These are phyloP conservation scores for Fusarium subtropicale DNA, from an alignment of 2,329 filamentous ascomycete genomes.

Conservation along the genomic window DNA sequence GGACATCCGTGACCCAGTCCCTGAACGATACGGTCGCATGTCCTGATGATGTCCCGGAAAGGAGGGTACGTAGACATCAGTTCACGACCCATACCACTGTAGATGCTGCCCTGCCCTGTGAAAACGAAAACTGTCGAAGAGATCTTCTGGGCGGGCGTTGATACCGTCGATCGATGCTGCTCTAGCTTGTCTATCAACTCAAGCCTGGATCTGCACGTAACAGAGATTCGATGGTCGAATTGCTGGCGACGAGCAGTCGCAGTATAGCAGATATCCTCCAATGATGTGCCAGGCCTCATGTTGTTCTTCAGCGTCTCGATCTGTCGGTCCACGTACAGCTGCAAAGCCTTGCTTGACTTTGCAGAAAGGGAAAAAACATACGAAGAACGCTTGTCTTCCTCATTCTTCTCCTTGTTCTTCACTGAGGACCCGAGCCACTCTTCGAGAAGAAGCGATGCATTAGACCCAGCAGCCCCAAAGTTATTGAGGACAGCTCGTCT, in stretches of 20 bases:
- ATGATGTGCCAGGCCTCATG: not conserved
- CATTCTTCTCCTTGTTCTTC: not conserved
- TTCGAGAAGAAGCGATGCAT: constrained; percentile 5
- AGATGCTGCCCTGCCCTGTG: not conserved
- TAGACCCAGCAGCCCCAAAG: constrained; percentile 7
- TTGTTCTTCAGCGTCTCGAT: not conserved
- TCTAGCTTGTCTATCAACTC: not conserved
- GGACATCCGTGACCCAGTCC: not conserved
- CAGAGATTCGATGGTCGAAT: not conserved
- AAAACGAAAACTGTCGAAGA: not conserved
- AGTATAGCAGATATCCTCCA: constrained; percentile 4
- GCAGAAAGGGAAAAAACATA: not conserved
- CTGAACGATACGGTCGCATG: not conserved
- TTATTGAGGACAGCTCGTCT: constrained; percentile 9
- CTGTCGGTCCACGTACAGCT: not conserved
- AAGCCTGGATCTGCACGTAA: not conserved
- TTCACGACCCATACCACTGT: constrained; percentile 1
- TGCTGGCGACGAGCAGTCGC: constrained; percentile 1
- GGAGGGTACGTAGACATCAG: not conserved
- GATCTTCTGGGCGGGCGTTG: not conserved
- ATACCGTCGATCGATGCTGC: not conserved
- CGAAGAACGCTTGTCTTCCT: not conserved
- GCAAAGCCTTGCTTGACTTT: not conserved
- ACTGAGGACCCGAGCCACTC: not conserved
- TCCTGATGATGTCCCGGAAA: not conserved